Evolutionary conservation across 1,284 basidiomycete genomes (phyloP).

Genomic region (Fistulina hepatica): DNA sequence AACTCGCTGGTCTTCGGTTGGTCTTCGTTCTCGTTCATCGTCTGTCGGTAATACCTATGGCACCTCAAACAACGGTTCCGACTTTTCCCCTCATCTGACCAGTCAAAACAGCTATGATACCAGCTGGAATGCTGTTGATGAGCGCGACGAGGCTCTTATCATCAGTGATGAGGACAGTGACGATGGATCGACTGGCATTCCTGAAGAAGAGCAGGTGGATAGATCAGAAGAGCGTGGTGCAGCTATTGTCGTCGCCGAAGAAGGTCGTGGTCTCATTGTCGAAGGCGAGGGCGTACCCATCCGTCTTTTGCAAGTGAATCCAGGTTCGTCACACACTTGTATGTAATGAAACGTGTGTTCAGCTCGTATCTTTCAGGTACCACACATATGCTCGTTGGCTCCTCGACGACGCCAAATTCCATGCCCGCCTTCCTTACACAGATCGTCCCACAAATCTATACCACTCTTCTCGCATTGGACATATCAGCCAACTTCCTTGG

Average conservation of each 20-base stretch:
- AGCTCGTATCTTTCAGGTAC: conserved; percentile 44
- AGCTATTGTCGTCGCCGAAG: conserved; percentile 67
- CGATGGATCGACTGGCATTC: conserved; percentile 36
- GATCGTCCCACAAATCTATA: conserved; percentile 58
- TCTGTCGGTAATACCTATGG: conserved; percentile 38
- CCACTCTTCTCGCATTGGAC: conserved; percentile 79
- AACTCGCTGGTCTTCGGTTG: conserved; percentile 54
- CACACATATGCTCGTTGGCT: conserved; percentile 79
- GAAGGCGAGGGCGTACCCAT: conserved; percentile 54
- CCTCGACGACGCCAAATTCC: conserved; percentile 63
- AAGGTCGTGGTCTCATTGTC: conserved; percentile 71
- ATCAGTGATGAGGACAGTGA: conserved; percentile 71
- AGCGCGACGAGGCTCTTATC: conserved; percentile 58
- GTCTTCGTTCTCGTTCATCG: conserved; percentile 55
- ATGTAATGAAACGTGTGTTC: conserved; percentile 4
- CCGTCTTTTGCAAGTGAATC: conserved; percentile 48
- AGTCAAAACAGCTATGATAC: conserved; percentile 63
- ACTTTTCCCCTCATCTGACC: conserved; percentile 35
- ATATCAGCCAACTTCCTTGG: conserved; percentile 81
- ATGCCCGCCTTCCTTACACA: conserved; percentile 64
- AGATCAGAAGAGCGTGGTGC: conserved; percentile 60
- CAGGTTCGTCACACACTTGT: conserved; percentile 38
- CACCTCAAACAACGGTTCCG: conserved; percentile 30
- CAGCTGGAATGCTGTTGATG: conserved; percentile 62
- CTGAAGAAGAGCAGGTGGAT: conserved; percentile 42